Percentiles rank a stretch among this genome's conserved stretches.
Conservation (phyloP, 768 basidiomycete genomes). For the Hortiboletus flavorubellus region DNA sequence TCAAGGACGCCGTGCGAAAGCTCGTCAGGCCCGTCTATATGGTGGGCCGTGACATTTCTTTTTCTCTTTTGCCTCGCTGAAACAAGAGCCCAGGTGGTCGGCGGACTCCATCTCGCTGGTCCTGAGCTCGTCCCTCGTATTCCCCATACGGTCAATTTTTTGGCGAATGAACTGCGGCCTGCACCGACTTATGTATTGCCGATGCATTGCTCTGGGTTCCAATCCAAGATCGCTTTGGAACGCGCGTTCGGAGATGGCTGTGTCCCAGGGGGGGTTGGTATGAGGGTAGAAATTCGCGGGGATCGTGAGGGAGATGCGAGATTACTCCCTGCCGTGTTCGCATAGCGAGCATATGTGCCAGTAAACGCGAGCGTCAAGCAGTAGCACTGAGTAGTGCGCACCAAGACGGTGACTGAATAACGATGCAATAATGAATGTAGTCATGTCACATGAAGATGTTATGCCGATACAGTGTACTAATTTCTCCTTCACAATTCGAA, state of each 20-base stretch:
- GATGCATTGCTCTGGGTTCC: slow-evolving; percentile 84
- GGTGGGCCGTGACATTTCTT: slow-evolving; percentile 36
- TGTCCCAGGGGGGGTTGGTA: slow-evolving; percentile 76
- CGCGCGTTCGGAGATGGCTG: slow-evolving; percentile 68
- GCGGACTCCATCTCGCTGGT: slow-evolving; percentile 80
- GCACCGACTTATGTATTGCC: slow-evolving; percentile 70
- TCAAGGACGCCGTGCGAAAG: slow-evolving; percentile 60
- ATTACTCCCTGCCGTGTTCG: slow-evolving; percentile 16
- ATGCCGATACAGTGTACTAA: background rate
- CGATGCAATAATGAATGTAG: too few relatives aligned
- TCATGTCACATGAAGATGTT: too few relatives aligned
- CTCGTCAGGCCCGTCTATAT: slow-evolving; percentile 74
- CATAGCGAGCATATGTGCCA: too few relatives aligned
- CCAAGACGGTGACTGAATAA: too few relatives aligned
- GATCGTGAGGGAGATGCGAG: slow-evolving; percentile 40
- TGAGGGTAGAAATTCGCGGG: slow-evolving; percentile 56
- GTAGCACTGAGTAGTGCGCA: too few relatives aligned
- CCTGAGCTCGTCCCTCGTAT: slow-evolving; percentile 63
- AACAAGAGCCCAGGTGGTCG: slow-evolving; percentile 53
- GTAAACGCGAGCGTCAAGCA: too few relatives aligned
- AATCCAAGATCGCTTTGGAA: slow-evolving; percentile 69
- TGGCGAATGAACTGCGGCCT: slow-evolving; percentile 57
- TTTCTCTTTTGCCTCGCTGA: background rate
- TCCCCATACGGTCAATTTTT: slow-evolving; percentile 65
- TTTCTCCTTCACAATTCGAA: background rate